phyloP scores from a whole-genome alignment of 805 yeast genomes.

The Candida stauntonica region DNA sequence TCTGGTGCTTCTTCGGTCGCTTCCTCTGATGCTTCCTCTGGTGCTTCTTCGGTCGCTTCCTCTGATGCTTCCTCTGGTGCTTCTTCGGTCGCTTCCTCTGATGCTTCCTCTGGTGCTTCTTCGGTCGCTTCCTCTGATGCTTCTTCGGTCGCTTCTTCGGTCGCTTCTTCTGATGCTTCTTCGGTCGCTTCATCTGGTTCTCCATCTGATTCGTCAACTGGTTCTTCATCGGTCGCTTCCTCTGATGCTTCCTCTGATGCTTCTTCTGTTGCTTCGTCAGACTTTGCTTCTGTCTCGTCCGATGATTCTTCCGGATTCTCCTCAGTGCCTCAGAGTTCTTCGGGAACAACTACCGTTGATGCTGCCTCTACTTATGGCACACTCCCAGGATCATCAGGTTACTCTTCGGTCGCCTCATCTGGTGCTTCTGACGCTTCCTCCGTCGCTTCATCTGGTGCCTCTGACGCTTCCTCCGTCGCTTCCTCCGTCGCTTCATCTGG shows the following conservation, averaged over 20 bases:
- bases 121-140: too few relatives aligned
- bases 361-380: too few relatives aligned
- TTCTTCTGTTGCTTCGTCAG: background rate
- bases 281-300: background rate
- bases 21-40: too few relatives aligned
- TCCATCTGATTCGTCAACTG: background rate
- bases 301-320: background rate
- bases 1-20: too few relatives aligned
- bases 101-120: too few relatives aligned
- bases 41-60: too few relatives aligned
- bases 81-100: too few relatives aligned
- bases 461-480: background rate
- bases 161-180: background rate
- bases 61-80: too few relatives aligned
- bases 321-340: too few relatives aligned
- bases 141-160: background rate
- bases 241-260: background rate
- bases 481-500: background rate
- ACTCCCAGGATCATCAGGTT: background rate
- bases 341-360: too few relatives aligned
- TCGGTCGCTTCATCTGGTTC: too few relatives aligned
- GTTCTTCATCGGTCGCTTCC: background rate
- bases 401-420: background rate
- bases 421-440: background rate
- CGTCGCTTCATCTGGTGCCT: background rate